Conservation (phyloP, 495 filamentous ascomycete genomes). For the Tirmania nivea region DNA sequence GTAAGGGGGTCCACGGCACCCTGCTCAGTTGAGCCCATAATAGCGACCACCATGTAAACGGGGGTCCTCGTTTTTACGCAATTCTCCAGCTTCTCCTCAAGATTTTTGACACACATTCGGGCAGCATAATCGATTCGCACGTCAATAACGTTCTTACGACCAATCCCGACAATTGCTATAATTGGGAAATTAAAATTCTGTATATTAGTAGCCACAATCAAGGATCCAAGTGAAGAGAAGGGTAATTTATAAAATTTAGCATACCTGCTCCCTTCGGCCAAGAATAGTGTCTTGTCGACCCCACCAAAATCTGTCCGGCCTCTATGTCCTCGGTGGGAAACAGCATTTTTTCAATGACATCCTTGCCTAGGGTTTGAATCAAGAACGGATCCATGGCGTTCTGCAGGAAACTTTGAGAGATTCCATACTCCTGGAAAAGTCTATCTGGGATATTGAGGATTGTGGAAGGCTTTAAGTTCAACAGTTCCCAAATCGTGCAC, state of each 20-base stretch:
- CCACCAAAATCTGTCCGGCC: conserved; percentile 18
- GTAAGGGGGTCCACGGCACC: conserved; percentile 17
- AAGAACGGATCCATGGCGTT: conserved; percentile 20
- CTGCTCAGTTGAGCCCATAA: conserved; percentile 9
- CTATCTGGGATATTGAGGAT: conserved; percentile 23
- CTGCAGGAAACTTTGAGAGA: conserved; percentile 21
- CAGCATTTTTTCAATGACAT: conserved; percentile 6
- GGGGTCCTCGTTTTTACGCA: neutral
- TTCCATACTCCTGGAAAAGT: conserved; percentile 22
- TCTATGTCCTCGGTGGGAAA: conserved; percentile 20
- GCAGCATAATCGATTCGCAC: conserved; percentile 23
- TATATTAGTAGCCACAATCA: neutral
- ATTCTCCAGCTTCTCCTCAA: conserved; percentile 9
- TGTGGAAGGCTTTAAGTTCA: conserved; percentile 24
- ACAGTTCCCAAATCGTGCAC: conserved; percentile 24
- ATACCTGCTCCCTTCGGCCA: conserved; percentile 24
- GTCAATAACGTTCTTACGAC: conserved; percentile 22
- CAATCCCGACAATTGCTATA: conserved; percentile 25
- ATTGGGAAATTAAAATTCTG: neutral
- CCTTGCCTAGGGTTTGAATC: conserved; percentile 25
- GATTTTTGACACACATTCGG: conserved; percentile 19
- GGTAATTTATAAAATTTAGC: neutral
- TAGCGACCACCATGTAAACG: neutral
- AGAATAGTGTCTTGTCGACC: conserved; percentile 26
- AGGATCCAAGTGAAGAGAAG: conserved; percentile 4